Evolutionary conservation across 805 yeast genomes (phyloP).

Genomic region (Kodamaea restingae): DNA sequence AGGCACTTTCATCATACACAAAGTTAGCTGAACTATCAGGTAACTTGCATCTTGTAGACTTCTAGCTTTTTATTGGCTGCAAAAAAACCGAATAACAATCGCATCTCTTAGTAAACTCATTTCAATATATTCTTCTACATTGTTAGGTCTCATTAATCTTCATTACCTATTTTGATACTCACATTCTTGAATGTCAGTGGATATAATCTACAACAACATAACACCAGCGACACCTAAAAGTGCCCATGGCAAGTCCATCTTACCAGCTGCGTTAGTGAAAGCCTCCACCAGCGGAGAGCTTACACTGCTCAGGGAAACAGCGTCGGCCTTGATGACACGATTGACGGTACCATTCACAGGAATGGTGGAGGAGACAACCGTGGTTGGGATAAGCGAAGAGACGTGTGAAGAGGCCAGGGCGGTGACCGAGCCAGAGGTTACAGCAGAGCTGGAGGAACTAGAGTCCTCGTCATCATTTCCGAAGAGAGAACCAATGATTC

Average conservation of each 20-base stretch:
- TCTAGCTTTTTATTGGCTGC: too few relatives aligned
- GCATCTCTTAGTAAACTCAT: too few relatives aligned
- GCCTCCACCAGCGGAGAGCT: slow-evolving; percentile 8
- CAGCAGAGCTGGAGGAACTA: slow-evolving; percentile 2
- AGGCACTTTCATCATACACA: too few relatives aligned
- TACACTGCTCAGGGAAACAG: slow-evolving; percentile 10
- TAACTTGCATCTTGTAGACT: too few relatives aligned
- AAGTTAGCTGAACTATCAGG: too few relatives aligned
- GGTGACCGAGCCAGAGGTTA: slow-evolving; percentile 4
- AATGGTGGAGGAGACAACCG: slow-evolving; percentile 6
- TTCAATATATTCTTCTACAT: too few relatives aligned
- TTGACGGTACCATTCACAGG: slow-evolving; percentile 4
- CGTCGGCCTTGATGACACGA: slow-evolving; percentile 1
- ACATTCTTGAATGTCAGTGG: neutral
- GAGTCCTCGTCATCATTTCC: slow-evolving; percentile 5
- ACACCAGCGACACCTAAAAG: slow-evolving; percentile 9
- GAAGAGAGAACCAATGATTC: slow-evolving; percentile 5
- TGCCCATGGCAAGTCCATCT: slow-evolving; percentile 1
- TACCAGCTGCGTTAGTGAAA: slow-evolving; percentile 13
- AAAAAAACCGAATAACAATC: too few relatives aligned
- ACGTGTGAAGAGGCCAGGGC: slow-evolving; percentile 1
- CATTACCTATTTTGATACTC: neutral
- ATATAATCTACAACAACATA: slow-evolving; percentile 12
- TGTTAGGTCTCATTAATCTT: neutral
- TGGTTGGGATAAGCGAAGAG: slow-evolving; percentile 3